Percentiles rank a stretch among this genome's conserved stretches.
phyloP scores from a whole-genome alignment of 352 stramenopile species.

The Phytophthora macrochlamydospora region DNA sequence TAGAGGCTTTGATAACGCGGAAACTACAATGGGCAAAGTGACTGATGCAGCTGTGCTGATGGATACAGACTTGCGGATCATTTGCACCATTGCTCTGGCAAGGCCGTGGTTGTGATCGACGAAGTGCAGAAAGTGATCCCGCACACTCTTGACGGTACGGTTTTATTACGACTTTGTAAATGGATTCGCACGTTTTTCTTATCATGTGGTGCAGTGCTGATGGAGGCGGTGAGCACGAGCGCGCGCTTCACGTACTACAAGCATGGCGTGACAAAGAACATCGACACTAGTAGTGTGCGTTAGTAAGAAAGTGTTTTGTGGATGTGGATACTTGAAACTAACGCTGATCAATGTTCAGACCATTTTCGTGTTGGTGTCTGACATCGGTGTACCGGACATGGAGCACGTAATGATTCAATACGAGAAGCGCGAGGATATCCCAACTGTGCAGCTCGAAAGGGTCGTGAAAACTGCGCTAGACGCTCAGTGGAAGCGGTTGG shows the following conservation, averaged over 20 bases:
- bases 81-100: conserved; percentile 80
- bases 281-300: conserved; percentile 78
- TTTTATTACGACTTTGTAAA: neutral
- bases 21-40: neutral
- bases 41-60: neutral
- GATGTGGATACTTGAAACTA: neutral
- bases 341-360: conserved; percentile 38
- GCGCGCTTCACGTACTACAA: conserved; percentile 83
- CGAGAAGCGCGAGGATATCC: conserved; percentile 70
- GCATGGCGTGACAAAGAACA: conserved; percentile 58
- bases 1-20: conserved; percentile 9
- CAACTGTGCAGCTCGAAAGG: conserved; percentile 61
- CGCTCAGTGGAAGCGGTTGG: conserved; percentile 85
- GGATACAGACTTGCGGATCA: conserved; percentile 72
- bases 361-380: conserved; percentile 90
- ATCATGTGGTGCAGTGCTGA: conserved; percentile 49
- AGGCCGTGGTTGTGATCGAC: conserved; percentile 91
- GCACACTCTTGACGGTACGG: conserved; percentile 85
- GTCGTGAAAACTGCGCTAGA: conserved; percentile 83
- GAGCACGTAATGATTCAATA: conserved; percentile 87
- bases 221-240: conserved; percentile 73
- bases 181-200: neutral
- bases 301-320: neutral
- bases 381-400: conserved; percentile 88
- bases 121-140: conserved; percentile 93